Evolutionary conservation across 768 basidiomycete species (phyloP).

Genomic region (Calvatia gigantea): DNA sequence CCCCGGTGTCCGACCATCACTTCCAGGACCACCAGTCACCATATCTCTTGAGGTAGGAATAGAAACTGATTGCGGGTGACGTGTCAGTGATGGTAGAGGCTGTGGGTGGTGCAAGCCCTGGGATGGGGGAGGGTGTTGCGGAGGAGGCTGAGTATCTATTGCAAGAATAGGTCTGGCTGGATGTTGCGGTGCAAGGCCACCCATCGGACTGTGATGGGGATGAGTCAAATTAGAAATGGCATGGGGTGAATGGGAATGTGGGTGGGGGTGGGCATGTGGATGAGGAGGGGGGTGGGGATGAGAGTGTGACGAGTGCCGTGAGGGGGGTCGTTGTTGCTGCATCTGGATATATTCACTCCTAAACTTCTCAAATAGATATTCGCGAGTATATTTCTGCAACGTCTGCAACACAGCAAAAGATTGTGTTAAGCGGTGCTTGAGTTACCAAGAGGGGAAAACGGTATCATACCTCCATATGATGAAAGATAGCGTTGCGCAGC

Average conservation of each 20-base stretch:
- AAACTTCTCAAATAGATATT: slow-evolving; percentile 81
- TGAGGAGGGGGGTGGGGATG: slow-evolving; percentile 40
- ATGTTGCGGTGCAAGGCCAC: slow-evolving; percentile 17
- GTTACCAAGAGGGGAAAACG: slow-evolving; percentile 13
- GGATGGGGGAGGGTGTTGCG: slow-evolving; percentile 19
- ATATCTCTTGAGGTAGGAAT: slow-evolving; percentile 8
- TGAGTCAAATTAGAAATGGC: slow-evolving; percentile 47
- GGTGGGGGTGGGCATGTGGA: slow-evolving; percentile 29
- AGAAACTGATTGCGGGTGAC: background rate
- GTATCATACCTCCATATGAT: slow-evolving; percentile 78
- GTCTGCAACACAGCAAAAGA: slow-evolving; percentile 43
- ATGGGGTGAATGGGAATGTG: slow-evolving; percentile 39
- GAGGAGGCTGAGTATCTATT: slow-evolving; percentile 28
- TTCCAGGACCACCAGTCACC: background rate
- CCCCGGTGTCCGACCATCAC: slow-evolving; percentile 5
- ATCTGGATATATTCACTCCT: slow-evolving; percentile 52
- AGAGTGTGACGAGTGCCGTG: slow-evolving; percentile 44
- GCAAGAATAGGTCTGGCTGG: slow-evolving; percentile 30
- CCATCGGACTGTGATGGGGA: slow-evolving; percentile 22
- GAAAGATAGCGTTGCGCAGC: slow-evolving; percentile 77
- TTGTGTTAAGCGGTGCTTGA: slow-evolving; percentile 17
- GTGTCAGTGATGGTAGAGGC: slow-evolving; percentile 1
- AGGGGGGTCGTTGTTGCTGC: slow-evolving; percentile 42
- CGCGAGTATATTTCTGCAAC: slow-evolving; percentile 79
- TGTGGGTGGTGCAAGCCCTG: slow-evolving; percentile 8